Base-by-base conservation (phyloP, 2,329 filamentous ascomycete genomes). In the Malbranchea cinnamomea region DNA sequence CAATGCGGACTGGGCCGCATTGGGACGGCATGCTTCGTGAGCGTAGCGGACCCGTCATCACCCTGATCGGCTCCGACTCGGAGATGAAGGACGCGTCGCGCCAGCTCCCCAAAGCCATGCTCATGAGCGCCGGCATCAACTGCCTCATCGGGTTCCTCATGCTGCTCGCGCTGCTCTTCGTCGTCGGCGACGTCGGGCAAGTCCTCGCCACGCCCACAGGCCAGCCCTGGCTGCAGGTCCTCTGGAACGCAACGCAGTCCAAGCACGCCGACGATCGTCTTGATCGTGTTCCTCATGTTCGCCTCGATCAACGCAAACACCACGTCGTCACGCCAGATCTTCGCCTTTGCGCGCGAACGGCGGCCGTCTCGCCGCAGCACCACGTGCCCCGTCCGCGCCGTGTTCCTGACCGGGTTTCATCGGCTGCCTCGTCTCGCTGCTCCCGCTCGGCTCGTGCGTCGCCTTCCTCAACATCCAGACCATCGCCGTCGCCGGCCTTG, bases 251-350 rank as follows among this genome's bases (percentile, higher is more conserved):
- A 28, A 63, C 62, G 1, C 37, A 47, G 13, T 61, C 53, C 21
- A 42, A 51, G n/a, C 49, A 47, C 0, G 44, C 46, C 3, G 41
- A 44, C 43, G 6, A 39, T 44, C 3, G 40, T 56, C 23, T 34
- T 56, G 23, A 44, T 53, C 12, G 41, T 52, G n/a, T 39, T 52
- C 16, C 35, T 35, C 10, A 39, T 46, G 11, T 47, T 43, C 17
- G 43, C 41, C 10, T 41, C 43, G 13, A 43, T 49, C 9, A 51
- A 47, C 13, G 63, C 67, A 37, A 59, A 74, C 0, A 67, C 65
- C 2, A 66, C 71, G 0, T 66, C 69, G 0, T 71, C 68, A 1
- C 59, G 68, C 6, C 61, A 70, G 33, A 60, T 67, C 8, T 72
- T 63, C 60, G 63, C 68, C 0, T 71, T 71, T 44, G 54, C 57